phyloP scores from a whole-genome alignment of 2,329 filamentous ascomycete species.

The Clarireedia sp. region DNA sequence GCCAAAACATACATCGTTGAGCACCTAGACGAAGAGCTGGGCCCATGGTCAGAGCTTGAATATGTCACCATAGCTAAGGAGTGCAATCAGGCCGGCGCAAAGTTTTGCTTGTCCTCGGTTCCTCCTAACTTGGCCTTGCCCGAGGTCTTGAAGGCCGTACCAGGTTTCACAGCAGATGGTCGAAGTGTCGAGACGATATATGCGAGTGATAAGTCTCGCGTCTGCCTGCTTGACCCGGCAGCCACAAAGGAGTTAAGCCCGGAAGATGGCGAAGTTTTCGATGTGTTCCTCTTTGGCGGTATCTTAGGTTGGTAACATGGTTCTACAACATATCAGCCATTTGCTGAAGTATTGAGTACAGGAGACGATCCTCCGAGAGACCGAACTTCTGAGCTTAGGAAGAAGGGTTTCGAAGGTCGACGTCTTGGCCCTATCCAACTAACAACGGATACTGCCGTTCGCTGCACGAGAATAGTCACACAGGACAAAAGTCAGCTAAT shows the following conservation, averaged over 20 bases:
- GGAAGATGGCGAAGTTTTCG: slow-evolving; percentile 73
- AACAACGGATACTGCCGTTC: slow-evolving; percentile 95
- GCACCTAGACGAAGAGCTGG: slow-evolving; percentile 91
- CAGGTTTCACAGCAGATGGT: slow-evolving; percentile 63
- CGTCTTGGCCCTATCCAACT: slow-evolving; percentile 89
- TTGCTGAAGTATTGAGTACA: slow-evolving; percentile 32
- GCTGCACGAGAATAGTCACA: slow-evolving; percentile 83
- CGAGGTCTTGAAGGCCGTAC: slow-evolving; percentile 43
- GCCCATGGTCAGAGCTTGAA: slow-evolving; percentile 88
- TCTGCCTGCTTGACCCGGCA: slow-evolving; percentile 84
- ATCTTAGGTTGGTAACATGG: slow-evolving; percentile 63
- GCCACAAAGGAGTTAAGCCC: slow-evolving; percentile 75
- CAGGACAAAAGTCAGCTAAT: slow-evolving; percentile 64
- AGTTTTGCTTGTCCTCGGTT: slow-evolving; percentile 77
- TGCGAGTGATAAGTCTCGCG: slow-evolving; percentile 58
- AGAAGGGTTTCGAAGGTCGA: slow-evolving; percentile 84
- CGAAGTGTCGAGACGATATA: slow-evolving; percentile 80
- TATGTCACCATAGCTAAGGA: slow-evolving; percentile 83
- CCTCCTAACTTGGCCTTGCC: slow-evolving; percentile 61
- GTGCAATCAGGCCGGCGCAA: slow-evolving; percentile 55
- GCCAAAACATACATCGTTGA: slow-evolving; percentile 85
- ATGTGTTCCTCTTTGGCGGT: slow-evolving; percentile 90
- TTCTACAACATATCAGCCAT: background rate
- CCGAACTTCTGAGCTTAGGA: slow-evolving; percentile 87
- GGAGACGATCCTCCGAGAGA: slow-evolving; percentile 93